Conservation (phyloP, 2,329 filamentous ascomycete species). For the Pezizomycotina sp. region DNA sequence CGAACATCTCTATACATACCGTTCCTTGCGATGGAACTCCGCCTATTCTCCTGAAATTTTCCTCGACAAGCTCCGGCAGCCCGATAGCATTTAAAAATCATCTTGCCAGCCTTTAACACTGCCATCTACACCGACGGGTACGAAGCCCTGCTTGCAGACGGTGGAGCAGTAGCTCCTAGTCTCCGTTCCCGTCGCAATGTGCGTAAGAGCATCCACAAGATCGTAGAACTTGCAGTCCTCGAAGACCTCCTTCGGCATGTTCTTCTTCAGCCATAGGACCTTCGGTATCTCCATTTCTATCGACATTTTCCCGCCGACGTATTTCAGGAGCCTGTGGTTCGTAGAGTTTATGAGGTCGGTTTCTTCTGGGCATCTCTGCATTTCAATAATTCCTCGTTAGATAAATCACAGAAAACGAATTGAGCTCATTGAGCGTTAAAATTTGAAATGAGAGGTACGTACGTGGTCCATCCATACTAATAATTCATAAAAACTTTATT, state of each 20-base stretch:
- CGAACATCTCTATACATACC: constrained; percentile 34
- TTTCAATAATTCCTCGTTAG: neutral
- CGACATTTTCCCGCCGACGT: constrained; percentile 95
- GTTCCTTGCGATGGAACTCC: constrained; percentile 89
- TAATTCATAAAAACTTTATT: constrained; percentile 6
- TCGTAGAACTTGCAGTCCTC: constrained; percentile 95
- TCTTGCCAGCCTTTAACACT: constrained; percentile 97
- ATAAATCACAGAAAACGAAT: neutral
- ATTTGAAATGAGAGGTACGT: constrained; percentile 3
- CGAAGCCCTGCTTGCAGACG: constrained; percentile 92
- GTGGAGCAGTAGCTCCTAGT: constrained; percentile 87
- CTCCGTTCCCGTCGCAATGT: constrained; percentile 83
- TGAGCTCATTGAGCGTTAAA: neutral
- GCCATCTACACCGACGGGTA: constrained; percentile 91
- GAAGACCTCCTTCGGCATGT: constrained; percentile 87
- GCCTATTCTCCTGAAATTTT: constrained; percentile 84
- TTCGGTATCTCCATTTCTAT: constrained; percentile 99
- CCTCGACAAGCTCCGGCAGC: constrained; percentile 63
- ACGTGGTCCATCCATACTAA: constrained; percentile 67
- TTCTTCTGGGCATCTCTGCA: constrained; percentile 66
- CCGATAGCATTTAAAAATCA: constrained; percentile 82
- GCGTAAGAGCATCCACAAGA: constrained; percentile 77
- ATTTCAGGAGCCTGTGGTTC: constrained; percentile 78
- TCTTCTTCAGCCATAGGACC: constrained; percentile 93
- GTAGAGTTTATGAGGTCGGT: constrained; percentile 88